A percentile compares a stretch with the other conserved stretches of the same genome.
Conservation (phyloP, 495 filamentous ascomycete genomes). For the Aspergillus ellipticus region DNA sequence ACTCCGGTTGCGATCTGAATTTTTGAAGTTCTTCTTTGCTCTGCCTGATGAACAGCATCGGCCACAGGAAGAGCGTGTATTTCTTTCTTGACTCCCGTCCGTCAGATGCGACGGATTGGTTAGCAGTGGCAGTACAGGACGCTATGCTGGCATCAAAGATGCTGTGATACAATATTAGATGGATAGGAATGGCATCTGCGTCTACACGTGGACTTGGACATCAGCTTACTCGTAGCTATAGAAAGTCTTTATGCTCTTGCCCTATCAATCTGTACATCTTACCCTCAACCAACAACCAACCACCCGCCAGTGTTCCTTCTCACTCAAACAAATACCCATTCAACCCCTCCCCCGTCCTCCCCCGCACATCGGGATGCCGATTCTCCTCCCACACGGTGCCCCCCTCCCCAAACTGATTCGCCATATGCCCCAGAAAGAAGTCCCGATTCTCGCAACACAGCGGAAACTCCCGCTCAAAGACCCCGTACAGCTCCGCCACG, state of each 20-base stretch:
- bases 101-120: neutral
- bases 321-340: slow-evolving; percentile 10
- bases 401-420: slow-evolving; percentile 22
- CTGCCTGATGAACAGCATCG: neutral
- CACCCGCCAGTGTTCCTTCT: no score
- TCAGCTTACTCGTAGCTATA: no score
- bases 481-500: slow-evolving; percentile 24
- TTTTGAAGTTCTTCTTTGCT: slow-evolving; percentile 3
- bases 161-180: slow-evolving; percentile 16
- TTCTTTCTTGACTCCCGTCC: slow-evolving; percentile 16
- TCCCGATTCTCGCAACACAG: slow-evolving; percentile 15
- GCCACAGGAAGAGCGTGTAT: neutral
- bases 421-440: slow-evolving; percentile 22
- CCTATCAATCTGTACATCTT: no score
- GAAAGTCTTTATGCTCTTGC: no score
- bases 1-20: slow-evolving; percentile 1
- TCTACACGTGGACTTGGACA: neutral
- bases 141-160: neutral
- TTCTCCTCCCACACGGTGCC: slow-evolving; percentile 25
- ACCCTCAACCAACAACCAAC: no score
- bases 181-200: slow-evolving; percentile 7
- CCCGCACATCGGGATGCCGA: slow-evolving; percentile 15
- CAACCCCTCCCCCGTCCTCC: slow-evolving; percentile 11
- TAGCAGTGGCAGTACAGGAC: slow-evolving; percentile 6
- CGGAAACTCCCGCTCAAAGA: slow-evolving; percentile 24